Evolutionary conservation across 345 rosid species (phyloP).

Genomic region (Viola odorata): DNA sequence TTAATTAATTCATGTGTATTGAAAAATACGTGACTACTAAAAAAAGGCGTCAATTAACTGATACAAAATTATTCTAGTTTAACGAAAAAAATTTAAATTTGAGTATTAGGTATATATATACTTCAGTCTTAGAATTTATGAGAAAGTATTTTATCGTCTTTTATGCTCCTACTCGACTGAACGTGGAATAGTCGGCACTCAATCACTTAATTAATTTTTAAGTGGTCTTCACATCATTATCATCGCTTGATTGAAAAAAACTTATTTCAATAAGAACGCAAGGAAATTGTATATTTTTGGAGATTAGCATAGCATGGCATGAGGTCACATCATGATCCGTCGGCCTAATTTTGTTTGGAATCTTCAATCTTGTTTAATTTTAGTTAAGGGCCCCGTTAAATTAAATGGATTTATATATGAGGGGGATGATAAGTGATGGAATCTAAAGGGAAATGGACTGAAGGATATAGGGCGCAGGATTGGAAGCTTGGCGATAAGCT

Average conservation of each 20-base stretch:
- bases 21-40: too few relatives aligned
- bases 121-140: too few relatives aligned
- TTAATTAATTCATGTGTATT: too few relatives aligned
- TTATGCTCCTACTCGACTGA: too few relatives aligned
- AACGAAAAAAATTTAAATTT: too few relatives aligned
- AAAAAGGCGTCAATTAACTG: too few relatives aligned
- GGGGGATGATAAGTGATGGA: constrained; percentile 17
- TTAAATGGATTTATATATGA: neutral
- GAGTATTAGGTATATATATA: too few relatives aligned
- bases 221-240: neutral
- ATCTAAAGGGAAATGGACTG: constrained; percentile 3
- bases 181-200: too few relatives aligned
- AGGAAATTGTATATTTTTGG: neutral
- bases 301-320: neutral
- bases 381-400: neutral
- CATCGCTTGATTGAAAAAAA: neutral
- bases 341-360: constrained; percentile 7
- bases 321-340: neutral
- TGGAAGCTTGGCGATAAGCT: constrained; percentile 17
- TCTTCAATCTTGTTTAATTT: constrained; percentile 7
- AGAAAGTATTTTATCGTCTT: too few relatives aligned
- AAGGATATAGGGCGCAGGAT: neutral
- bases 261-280: too few relatives aligned
- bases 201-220: neutral
- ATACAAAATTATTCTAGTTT: too few relatives aligned